These are phyloP conservation scores for Phalaenopsis equestris DNA, from an alignment of 106 monocot genomes.

Conservation along the genomic window DNA sequence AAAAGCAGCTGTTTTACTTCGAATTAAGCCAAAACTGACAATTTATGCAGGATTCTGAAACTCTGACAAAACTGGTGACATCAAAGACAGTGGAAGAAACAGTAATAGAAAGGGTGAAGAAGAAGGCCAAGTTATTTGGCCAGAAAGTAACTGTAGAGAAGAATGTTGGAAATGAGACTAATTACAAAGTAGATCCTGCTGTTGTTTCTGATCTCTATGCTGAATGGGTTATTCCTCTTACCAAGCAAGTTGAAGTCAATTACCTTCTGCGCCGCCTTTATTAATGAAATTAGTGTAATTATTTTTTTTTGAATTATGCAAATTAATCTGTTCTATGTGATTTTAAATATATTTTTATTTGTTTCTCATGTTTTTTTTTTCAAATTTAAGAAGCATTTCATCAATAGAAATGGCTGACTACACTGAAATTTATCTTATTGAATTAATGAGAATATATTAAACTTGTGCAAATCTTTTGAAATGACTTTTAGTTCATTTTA, in stretches of 20 bases:
- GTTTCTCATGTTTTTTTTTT: too few species aligned
- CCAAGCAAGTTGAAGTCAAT: conserved; percentile 64
- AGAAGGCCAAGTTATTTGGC: conserved; percentile 70
- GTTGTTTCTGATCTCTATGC: conserved; percentile 38
- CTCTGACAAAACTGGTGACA: conserved; percentile 55
- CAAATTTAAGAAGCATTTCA: too few species aligned
- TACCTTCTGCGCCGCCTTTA: conserved; percentile 68
- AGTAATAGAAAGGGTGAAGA: conserved; percentile 59
- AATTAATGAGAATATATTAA: too few species aligned
- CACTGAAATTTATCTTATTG: too few species aligned
- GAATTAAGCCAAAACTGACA: background rate
- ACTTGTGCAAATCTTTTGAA: too few species aligned
- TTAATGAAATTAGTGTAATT: conserved; percentile 12
- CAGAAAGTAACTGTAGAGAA: conserved; percentile 36
- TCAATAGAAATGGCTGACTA: too few species aligned
- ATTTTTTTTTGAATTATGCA: too few species aligned
- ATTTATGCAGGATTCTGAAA: conserved; percentile 38
- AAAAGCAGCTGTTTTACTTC: background rate
- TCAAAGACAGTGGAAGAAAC: conserved; percentile 45
- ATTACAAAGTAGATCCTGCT: conserved; percentile 50
- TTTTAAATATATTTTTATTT: too few species aligned
- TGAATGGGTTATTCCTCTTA: conserved; percentile 76
- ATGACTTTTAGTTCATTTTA: too few species aligned
- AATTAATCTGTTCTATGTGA: too few species aligned
- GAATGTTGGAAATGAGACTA: background rate